These are phyloP conservation scores for Xylaria venustula DNA, from an alignment of 495 filamentous ascomycete species.

Conservation along the genomic window DNA sequence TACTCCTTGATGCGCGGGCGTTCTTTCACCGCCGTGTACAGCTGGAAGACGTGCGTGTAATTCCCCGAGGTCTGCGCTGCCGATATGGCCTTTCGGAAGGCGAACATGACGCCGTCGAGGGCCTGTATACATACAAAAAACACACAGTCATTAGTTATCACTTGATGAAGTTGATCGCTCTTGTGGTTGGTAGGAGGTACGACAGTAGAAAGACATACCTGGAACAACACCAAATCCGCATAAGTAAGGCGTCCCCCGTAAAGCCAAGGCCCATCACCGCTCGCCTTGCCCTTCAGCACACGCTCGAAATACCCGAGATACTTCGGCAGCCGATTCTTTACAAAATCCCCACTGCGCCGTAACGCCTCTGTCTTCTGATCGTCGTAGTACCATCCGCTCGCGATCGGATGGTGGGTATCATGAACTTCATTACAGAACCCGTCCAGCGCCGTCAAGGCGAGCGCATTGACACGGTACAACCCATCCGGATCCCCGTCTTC, in stretches of 20 bases:
- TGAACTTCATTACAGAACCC: slow-evolving; percentile 63
- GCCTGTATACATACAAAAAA: slow-evolving; percentile 12
- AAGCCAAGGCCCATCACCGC: slow-evolving; percentile 55
- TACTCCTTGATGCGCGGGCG: slow-evolving; percentile 50
- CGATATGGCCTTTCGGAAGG: slow-evolving; percentile 55
- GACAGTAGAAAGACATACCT: slow-evolving; percentile 54
- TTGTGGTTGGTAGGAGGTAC: no score
- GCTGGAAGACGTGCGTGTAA: slow-evolving; percentile 45
- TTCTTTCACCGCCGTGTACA: slow-evolving; percentile 50
- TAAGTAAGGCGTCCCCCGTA: slow-evolving; percentile 59
- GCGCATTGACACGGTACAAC: slow-evolving; percentile 51
- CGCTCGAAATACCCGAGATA: slow-evolving; percentile 64
- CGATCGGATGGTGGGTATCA: slow-evolving; percentile 66
- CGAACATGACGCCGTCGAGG: slow-evolving; percentile 45
- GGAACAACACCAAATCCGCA: slow-evolving; percentile 68
- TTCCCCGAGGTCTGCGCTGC: slow-evolving; percentile 41
- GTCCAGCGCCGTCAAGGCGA: slow-evolving; percentile 67
- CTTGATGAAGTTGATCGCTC: no score
- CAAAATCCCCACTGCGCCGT: slow-evolving; percentile 49
- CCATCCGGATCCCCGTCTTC: slow-evolving; percentile 35
- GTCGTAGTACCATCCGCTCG: slow-evolving; percentile 57
- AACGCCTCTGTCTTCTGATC: slow-evolving; percentile 63
- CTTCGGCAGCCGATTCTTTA: slow-evolving; percentile 60
- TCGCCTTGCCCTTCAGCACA: slow-evolving; percentile 54
- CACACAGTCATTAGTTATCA: no score